Evolutionary conservation across 2,329 filamentous ascomycete genomes (phyloP), one percentile per base, ranked within the genome.

Genomic region (Clarireedia homoeocarpa): DNA sequence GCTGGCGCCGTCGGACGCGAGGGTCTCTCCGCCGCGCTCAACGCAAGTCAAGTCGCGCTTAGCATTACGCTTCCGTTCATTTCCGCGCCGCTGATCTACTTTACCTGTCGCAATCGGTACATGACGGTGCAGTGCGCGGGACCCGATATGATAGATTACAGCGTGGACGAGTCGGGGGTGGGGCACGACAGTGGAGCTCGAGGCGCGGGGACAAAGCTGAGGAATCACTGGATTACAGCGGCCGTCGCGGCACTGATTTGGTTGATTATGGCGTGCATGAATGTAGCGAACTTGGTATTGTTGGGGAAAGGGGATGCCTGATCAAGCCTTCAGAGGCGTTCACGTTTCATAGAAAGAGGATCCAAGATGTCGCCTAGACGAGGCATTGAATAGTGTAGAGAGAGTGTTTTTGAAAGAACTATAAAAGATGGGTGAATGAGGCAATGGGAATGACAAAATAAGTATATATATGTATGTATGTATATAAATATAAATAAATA

Each of bases 21-120:
- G 0, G 89, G 89, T 0, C 75, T 95, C 4, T 83, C 83, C 46
- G 78, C 78, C 5, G 88, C 89, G 0, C 73, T 95, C 30, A 89
- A 86, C 27, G 90, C 80, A 0, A 85, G 80, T 3, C 90, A 95
- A 70, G 89, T 95, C 6, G 86, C 82, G 0, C 75, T 95, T 14
- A 89, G 85, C 64, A 79, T 91, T 10, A 87, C 91, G 12, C 70
- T 95, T 51, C 90, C 90, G 0, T 91, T 95, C 67, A 82, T 92
- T n/a, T 84, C 82, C 1, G 88, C 89, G 1, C 90, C 90, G 1
- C 73, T 95, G 34, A 86, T 95, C 55, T 95, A 88, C 72, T 95
- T 95, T 65, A 95, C 90, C 0, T 89, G 86, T 63, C 78, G 85
- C 45, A 81, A 83, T 62, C 83, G 83, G 66, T 94, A 86, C 71